phyloP scores from a whole-genome alignment of 129 eudicot species.

The Solidago caesia region DNA sequence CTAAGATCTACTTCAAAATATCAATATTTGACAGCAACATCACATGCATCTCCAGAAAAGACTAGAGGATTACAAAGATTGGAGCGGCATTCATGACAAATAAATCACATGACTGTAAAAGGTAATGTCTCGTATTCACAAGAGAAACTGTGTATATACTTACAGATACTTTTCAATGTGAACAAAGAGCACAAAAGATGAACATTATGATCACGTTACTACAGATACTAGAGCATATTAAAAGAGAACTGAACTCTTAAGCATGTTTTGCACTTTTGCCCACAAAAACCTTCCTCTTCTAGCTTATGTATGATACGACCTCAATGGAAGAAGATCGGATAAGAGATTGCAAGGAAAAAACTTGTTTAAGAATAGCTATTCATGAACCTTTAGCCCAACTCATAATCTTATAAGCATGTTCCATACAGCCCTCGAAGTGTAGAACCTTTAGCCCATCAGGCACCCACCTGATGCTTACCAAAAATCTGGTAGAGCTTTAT shows the following conservation, averaged over 20 bases:
- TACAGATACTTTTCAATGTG: background rate
- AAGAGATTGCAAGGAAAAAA: no score
- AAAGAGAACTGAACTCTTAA: no score
- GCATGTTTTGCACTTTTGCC: no score
- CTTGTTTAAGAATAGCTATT: no score
- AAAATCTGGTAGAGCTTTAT: background rate
- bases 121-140: background rate
- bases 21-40: background rate
- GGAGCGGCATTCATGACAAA: background rate
- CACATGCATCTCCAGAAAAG: background rate
- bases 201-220: background rate
- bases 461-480: background rate
- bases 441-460: background rate
- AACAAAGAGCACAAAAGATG: background rate
- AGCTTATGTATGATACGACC: no score
- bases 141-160: background rate
- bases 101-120: background rate
- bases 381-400: background rate
- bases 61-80: background rate
- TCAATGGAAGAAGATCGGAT: no score
- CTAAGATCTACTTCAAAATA: background rate
- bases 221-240: no score
- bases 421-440: background rate
- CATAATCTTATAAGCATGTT: background rate
- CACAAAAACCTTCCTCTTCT: no score